A percentile compares a stretch with the other conserved stretches of the same genome.
Evolutionary conservation across 1,284 basidiomycete genomes (phyloP).

Genomic region (Boletus smithii): DNA sequence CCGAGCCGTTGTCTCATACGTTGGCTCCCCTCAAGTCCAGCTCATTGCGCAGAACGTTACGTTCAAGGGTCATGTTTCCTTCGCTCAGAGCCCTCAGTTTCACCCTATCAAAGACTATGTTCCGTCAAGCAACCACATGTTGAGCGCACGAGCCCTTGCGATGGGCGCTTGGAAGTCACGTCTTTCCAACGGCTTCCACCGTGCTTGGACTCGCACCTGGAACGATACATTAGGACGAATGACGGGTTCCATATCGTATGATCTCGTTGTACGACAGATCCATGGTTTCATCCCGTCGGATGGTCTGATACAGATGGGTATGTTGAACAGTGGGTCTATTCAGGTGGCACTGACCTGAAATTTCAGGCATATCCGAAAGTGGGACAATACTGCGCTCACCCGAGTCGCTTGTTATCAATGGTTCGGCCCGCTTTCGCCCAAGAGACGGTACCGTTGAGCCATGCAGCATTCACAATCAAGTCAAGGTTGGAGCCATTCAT

Average conservation of each 20-base stretch:
- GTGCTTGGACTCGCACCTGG: constrained; percentile 63
- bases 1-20: constrained; percentile 47
- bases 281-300: constrained; percentile 38
- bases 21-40: constrained; percentile 48
- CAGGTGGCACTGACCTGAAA: constrained; percentile 4
- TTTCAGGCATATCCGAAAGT: constrained; percentile 17
- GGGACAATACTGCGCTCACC: constrained; percentile 45
- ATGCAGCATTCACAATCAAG: constrained; percentile 48
- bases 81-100: constrained; percentile 47
- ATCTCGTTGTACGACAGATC: constrained; percentile 49
- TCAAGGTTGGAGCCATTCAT: constrained; percentile 47
- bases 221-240: constrained; percentile 65
- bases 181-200: constrained; percentile 53
- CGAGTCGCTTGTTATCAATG: constrained; percentile 42
- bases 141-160: constrained; percentile 40
- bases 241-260: constrained; percentile 50
- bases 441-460: constrained; percentile 51
- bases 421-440: constrained; percentile 57
- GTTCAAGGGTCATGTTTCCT: constrained; percentile 51
- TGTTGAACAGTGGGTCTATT: constrained; percentile 1
- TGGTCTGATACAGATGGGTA: constrained; percentile 30
- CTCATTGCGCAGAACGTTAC: constrained; percentile 49
- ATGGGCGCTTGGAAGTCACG: constrained; percentile 61
- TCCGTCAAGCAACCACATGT: constrained; percentile 20
- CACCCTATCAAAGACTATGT: constrained; percentile 27